Evolutionary conservation across 2,329 filamentous ascomycete species (phyloP).

Genomic region (Hawksworthiomyces lignivorus): DNA sequence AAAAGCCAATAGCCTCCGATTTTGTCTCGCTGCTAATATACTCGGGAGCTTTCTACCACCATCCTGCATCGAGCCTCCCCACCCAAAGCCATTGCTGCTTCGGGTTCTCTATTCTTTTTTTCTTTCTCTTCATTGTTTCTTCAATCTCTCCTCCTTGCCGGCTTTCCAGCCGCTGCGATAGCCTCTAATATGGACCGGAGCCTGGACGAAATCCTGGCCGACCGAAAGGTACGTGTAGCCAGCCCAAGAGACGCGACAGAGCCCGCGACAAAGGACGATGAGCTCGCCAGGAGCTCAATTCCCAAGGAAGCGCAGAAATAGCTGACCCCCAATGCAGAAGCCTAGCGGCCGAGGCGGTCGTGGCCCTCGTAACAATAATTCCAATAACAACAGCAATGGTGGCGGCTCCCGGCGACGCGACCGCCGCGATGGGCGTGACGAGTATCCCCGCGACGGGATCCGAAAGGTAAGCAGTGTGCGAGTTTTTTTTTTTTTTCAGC

Average conservation of each 20-base stretch:
- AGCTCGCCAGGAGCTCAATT: no score
- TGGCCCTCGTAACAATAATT: constrained; percentile 3
- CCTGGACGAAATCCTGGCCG: constrained; percentile 50
- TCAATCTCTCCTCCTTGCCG: no score
- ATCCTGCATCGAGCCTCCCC: no score
- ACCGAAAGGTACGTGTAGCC: constrained; percentile 24
- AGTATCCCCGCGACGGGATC: constrained; percentile 71
- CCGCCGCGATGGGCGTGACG: constrained; percentile 28
- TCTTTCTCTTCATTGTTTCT: no score
- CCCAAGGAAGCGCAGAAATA: background rate
- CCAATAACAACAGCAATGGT: constrained; percentile 1
- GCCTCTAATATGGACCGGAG: constrained; percentile 48
- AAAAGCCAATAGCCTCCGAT: no score
- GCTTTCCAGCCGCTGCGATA: no score
- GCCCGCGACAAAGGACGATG: no score
- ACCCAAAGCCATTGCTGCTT: no score
- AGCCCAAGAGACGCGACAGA: no score
- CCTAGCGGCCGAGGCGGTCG: constrained; percentile 26
- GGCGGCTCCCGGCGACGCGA: constrained; percentile 19
- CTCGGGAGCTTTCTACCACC: no score
- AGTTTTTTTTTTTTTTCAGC: constrained; percentile 8
- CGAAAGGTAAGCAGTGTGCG: constrained; percentile 62
- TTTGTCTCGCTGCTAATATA: no score
- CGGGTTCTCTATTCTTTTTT: background rate
- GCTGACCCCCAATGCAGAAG: background rate